Conservation (phyloP, 2,329 filamentous ascomycete species). For the Talaromyces sp. region DNA sequence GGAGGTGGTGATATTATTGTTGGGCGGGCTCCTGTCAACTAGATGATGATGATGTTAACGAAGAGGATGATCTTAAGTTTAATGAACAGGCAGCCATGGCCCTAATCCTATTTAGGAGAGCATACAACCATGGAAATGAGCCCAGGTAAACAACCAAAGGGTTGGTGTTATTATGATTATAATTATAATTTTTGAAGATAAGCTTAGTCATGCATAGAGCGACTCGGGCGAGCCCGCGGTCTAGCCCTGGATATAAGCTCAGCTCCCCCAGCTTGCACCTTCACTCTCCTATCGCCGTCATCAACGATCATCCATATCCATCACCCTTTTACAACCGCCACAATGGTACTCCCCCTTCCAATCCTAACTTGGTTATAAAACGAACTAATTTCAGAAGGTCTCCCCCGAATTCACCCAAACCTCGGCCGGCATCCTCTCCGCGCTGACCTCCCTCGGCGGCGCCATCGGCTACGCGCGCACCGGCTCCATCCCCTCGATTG, state of each 20-base stretch:
- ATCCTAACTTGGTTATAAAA: neutral
- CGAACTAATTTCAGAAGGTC: neutral
- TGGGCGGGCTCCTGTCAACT: too few species aligned
- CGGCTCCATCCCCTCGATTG: constrained; percentile 78
- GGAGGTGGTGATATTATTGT: too few species aligned
- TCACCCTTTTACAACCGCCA: neutral
- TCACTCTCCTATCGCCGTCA: neutral
- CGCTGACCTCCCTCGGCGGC: constrained; percentile 79
- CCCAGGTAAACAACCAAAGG: too few species aligned
- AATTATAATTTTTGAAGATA: too few species aligned
- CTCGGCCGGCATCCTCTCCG: constrained; percentile 72
- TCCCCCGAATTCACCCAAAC: constrained; percentile 29
- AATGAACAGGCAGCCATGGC: too few species aligned
- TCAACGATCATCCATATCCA: neutral
- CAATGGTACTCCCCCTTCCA: neutral
- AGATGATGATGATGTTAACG: too few species aligned
- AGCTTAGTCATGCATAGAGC: neutral
- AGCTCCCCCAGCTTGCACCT: neutral
- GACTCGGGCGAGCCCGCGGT: neutral
- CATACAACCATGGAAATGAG: too few species aligned
- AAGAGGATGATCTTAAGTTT: too few species aligned
- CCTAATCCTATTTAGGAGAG: too few species aligned
- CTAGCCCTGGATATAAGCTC: neutral
- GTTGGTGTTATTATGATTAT: too few species aligned
- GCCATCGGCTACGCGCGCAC: constrained; percentile 81